phyloP scores from a whole-genome alignment of 1,284 basidiomycete species.

The Schizophyllum amplum region DNA sequence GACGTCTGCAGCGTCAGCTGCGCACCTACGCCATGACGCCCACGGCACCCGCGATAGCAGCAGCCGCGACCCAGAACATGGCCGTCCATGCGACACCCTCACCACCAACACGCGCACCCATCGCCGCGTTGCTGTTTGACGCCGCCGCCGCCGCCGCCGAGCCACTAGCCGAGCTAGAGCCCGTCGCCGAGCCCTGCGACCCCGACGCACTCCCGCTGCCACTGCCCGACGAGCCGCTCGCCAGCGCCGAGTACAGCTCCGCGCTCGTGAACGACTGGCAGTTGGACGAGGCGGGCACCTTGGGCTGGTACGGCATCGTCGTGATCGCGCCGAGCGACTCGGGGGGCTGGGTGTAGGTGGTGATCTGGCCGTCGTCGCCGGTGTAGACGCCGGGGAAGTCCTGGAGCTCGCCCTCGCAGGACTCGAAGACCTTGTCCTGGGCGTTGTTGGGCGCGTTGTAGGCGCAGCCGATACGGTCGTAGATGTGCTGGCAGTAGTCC shows the following conservation, averaged over 20 bases:
- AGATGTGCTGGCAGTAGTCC: slow-evolving; percentile 52
- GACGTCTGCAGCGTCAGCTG: no score
- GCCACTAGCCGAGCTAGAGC: not conserved
- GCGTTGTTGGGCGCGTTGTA: slow-evolving; percentile 66
- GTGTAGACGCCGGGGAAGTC: slow-evolving; percentile 49
- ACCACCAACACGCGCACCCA: not conserved
- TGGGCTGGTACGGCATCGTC: slow-evolving; percentile 53
- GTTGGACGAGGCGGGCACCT: slow-evolving; percentile 50
- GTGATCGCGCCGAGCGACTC: slow-evolving; percentile 48
- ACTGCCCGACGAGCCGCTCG: not conserved
- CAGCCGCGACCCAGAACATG: not conserved
- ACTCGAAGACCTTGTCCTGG: slow-evolving; percentile 44
- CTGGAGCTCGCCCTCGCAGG: slow-evolving; percentile 58
- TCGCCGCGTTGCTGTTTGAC: not conserved
- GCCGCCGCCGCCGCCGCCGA: not conserved
- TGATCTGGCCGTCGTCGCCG: slow-evolving; percentile 28
- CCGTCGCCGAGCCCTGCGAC: not conserved
- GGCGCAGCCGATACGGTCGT: slow-evolving; percentile 60
- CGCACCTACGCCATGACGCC: not conserved
- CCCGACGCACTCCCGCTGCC: not conserved
- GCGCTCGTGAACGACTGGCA: slow-evolving; percentile 48
- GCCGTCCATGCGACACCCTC: not conserved
- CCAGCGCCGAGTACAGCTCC: slow-evolving; percentile 35
- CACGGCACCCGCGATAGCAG: not conserved
- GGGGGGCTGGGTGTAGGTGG: slow-evolving; percentile 50